Base-by-base conservation (phyloP, 352 stramenopile genomes). In the Globisporangium spinosum region DNA sequence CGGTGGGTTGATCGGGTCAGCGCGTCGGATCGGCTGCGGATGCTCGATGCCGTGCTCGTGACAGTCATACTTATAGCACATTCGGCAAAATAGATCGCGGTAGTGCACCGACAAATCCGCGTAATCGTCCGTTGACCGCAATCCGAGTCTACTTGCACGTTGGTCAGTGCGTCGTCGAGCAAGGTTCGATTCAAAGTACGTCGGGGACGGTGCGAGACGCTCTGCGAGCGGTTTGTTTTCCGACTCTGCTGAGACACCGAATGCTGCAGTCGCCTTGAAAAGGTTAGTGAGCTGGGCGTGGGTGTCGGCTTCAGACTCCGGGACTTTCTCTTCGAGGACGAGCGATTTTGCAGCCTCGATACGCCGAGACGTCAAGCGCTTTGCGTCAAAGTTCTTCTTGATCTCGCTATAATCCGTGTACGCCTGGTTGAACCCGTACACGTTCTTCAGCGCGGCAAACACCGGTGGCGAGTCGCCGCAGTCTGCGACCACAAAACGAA, bases 21-120 rank as follows among this genome's bases (percentile, higher is more conserved):
- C 71, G 35, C 86, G 81, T 34, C 72, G 69, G 20, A 66, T 78
- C 0, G 82, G 84, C 67, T 90, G 77, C 15, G 86, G 84, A 38
- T 91, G 86, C 69, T 94, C 75, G 62, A 93, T 95, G 0, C 91
- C 91, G 72, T 98, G 94, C 47, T 95, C 74, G 23, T 89, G 83
- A 65, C 94, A 98, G 71, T 98, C 91, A 70, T 98, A 98, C 54
- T 84, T 88, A 72, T 97, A 97, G 72, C 94, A 98, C 75, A 92
- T 88, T 35, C 89, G 81, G 70, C 94, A 98, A 64, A 98, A 97
- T 25, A 98, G 73, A 53, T 97, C 83, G n/a, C 89, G 83, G 71
- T 95, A 98, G 2, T 85, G 93, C 70, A 97, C 84, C 45, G 89
- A 85, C 23, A 96, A 68, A 58, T 90, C 76, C 7, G 71, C 71